Base-by-base conservation (phyloP, 73 alveolate genomes). In the Breviolum minutum region DNA sequence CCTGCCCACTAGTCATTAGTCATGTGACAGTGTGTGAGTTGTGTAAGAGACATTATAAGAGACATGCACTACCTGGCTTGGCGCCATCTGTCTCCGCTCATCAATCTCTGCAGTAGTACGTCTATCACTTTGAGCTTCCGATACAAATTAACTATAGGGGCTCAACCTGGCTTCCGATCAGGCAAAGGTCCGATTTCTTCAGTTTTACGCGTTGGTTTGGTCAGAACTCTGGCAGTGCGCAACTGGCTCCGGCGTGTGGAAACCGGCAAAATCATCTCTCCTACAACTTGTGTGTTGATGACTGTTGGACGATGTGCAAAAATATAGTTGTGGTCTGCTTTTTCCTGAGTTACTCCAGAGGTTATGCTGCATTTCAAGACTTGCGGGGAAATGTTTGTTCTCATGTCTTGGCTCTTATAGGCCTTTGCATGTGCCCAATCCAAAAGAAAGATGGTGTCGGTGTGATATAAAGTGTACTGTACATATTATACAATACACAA, bases 181-280 rank as follows among this genome's bases (percentile, higher is more conserved):
- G 27, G 83, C 83, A 73, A 29, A 26, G 27, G 27, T 73, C 83
- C 24, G 9, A 26, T 73, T 26, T 11, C 27, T 73, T 26, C 83
- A 26, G 40, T 26, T 70, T 20, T n/a, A 0, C 20, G 81, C 20
- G 81, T 22, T 70, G 89, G 79, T 27, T 85, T 60, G 86, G 32
- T 77, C n/a, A 48, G 88, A 5, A 8, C 88, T 80, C 69, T 29
- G 32, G 64, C 88, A 16, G 68, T 80, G 68, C 88, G 32, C 88
- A 80, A 80, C 69, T 40, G 88, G 88, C 88, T 80, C 88, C 88
- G 88, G 16, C 88, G 3, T 80, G 88, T 80, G 68, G 88, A 66
- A 80, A 66, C 88, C 86, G 14, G 54, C 54, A 40, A 40, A 40
- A 40, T 40, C 54, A 40, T 40, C 54, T 40, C 5, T 40, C 54